These are phyloP conservation scores for Musa beccarii DNA, from an alignment of 176 grass and related monocot species.

Conservation along the genomic window DNA sequence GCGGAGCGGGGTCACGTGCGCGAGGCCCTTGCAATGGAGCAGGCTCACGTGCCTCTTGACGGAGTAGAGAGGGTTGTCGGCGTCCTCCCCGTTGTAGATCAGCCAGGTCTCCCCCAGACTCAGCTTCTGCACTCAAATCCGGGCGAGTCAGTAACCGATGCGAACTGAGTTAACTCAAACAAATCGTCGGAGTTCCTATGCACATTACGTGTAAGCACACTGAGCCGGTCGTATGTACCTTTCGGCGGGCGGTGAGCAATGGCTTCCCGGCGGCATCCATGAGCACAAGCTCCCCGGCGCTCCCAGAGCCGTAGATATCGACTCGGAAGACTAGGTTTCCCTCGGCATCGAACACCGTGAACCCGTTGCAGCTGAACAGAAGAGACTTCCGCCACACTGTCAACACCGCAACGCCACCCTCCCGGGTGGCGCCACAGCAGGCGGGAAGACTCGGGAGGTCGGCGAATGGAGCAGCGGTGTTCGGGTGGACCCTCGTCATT, in stretches of 20 bases:
- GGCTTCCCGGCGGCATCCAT: constrained; percentile 62
- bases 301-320: constrained; percentile 66
- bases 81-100: constrained; percentile 48
- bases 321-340: constrained; percentile 75
- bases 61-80: constrained; percentile 34
- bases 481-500: constrained; percentile 62
- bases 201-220: no score
- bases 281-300: constrained; percentile 53
- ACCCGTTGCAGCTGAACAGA: constrained; percentile 85
- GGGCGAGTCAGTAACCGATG: no score
- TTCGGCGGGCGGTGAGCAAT: constrained; percentile 59
- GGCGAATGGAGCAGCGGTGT: neutral
- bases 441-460: neutral
- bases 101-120: constrained; percentile 67
- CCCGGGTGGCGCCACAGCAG: neutral
- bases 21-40: constrained; percentile 25
- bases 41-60: constrained; percentile 37
- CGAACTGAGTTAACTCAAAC: no score
- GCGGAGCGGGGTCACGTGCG: constrained; percentile 33
- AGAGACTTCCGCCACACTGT: constrained; percentile 96
- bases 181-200: no score
- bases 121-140: constrained; percentile 34
- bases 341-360: constrained; percentile 77
- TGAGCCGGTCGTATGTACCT: constrained; percentile 13
- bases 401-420: constrained; percentile 21